These are phyloP conservation scores for Phytophthora hibernalis DNA, from an alignment of 352 stramenopile species.

Conservation along the genomic window DNA sequence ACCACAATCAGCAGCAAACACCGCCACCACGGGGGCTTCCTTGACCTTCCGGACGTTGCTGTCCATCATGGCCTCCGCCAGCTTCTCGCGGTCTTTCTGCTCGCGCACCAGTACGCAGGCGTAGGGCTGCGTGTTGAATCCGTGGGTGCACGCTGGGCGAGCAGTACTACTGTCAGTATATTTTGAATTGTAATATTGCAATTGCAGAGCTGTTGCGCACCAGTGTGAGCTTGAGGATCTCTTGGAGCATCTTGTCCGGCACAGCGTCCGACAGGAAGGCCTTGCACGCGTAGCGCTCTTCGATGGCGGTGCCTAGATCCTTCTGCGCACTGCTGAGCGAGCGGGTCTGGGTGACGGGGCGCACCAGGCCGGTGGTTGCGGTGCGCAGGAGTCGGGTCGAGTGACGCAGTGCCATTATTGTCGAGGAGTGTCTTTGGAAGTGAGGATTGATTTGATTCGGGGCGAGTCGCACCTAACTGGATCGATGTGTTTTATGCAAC, in stretches of 20 bases:
- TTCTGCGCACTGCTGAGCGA: constrained; percentile 24
- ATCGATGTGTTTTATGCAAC: too few relatives aligned
- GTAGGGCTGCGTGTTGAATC: constrained; percentile 88
- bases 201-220: constrained; percentile 19
- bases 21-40: constrained; percentile 76
- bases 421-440: background rate
- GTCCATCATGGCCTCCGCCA: constrained; percentile 81
- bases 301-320: constrained; percentile 26
- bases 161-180: background rate
- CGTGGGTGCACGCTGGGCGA: constrained; percentile 63
- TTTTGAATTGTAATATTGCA: background rate
- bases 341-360: constrained; percentile 3
- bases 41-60: constrained; percentile 79
- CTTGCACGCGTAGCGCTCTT: constrained; percentile 49
- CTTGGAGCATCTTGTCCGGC: constrained; percentile 59
- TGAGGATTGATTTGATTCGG: background rate
- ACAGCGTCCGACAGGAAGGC: constrained; percentile 55
- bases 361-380: constrained; percentile 1
- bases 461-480: too few relatives aligned
- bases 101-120: constrained; percentile 80
- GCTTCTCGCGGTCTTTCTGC: constrained; percentile 65
- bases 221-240: constrained; percentile 76
- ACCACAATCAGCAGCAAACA: constrained; percentile 80
- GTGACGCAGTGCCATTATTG: constrained; percentile 11
- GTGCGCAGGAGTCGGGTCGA: constrained; percentile 15